phyloP scores from a whole-genome alignment of 2,329 filamentous ascomycete species.

The Sclerotinia spermophila region DNA sequence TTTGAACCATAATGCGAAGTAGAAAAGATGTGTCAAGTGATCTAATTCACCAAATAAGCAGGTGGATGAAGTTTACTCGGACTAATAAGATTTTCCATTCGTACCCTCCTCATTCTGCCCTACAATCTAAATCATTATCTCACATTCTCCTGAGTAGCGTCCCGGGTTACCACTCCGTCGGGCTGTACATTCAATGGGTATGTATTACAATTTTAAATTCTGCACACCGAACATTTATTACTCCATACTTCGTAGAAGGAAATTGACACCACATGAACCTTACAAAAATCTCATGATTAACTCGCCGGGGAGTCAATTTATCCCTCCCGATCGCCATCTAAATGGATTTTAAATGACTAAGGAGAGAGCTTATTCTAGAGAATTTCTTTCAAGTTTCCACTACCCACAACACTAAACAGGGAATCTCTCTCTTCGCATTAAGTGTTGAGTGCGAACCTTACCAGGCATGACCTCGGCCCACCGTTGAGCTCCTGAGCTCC shows the following conservation, averaged over 20 bases:
- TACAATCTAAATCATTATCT: not conserved
- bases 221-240: not conserved
- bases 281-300: not conserved
- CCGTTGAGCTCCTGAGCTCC: slow-evolving; percentile 3
- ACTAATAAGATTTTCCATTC: not conserved
- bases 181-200: slow-evolving; percentile 7
- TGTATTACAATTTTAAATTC: not conserved
- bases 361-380: not conserved
- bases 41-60: not conserved
- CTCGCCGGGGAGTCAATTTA: not conserved
- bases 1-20: not conserved
- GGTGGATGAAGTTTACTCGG: not conserved
- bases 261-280: not conserved
- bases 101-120: not conserved
- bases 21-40: slow-evolving; percentile 11
- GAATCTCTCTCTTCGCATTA: not conserved
- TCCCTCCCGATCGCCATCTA: not conserved
- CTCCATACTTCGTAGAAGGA: not conserved
- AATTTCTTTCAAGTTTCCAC: not conserved
- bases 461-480: slow-evolving; percentile 2
- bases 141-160: not conserved
- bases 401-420: not conserved
- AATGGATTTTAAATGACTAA: not conserved
- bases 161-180: slow-evolving; percentile 12
- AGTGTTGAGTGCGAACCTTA: not conserved